A percentile compares a stretch with the other conserved stretches of the same genome.
Evolutionary conservation across 331 rosid species (phyloP).

Genomic region (Acacia concinna): DNA sequence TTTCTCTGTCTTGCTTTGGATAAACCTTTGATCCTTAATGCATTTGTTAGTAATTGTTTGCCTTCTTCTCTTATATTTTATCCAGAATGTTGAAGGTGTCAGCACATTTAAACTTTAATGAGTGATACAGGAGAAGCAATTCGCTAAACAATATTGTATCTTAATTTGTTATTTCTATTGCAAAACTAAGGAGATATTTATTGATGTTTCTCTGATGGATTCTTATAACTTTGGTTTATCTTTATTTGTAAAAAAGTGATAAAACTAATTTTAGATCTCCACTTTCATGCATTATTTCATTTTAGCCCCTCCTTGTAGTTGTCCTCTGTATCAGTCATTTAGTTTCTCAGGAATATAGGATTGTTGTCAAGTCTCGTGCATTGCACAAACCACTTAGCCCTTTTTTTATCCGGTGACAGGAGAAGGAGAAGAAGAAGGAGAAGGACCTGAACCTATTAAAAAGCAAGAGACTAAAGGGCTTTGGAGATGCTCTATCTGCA

Average conservation of each 20-base stretch:
- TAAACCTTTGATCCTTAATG: neutral
- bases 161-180: neutral
- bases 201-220: neutral
- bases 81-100: neutral
- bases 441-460: conserved; percentile 26
- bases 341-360: neutral
- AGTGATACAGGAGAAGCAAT: neutral
- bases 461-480: conserved; percentile 49
- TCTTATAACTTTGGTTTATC: neutral
- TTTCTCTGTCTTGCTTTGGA: neutral
- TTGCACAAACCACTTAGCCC: neutral
- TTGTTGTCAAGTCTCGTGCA: conserved; percentile 8
- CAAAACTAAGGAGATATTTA: conserved; percentile 17
- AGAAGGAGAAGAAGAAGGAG: conserved; percentile 41
- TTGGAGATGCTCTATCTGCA: conserved; percentile 86
- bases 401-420: conserved; percentile 45
- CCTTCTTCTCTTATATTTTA: neutral
- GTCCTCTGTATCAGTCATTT: neutral
- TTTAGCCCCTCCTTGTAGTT: neutral
- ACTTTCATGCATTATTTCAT: neutral
- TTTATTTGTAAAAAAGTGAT: neutral
- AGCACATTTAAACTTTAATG: neutral
- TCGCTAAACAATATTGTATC: neutral
- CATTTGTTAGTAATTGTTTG: conserved; percentile 15
- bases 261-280: neutral